These are phyloP conservation scores for Passiflora organensis DNA, from an alignment of 345 rosid genomes.

Conservation along the genomic window DNA sequence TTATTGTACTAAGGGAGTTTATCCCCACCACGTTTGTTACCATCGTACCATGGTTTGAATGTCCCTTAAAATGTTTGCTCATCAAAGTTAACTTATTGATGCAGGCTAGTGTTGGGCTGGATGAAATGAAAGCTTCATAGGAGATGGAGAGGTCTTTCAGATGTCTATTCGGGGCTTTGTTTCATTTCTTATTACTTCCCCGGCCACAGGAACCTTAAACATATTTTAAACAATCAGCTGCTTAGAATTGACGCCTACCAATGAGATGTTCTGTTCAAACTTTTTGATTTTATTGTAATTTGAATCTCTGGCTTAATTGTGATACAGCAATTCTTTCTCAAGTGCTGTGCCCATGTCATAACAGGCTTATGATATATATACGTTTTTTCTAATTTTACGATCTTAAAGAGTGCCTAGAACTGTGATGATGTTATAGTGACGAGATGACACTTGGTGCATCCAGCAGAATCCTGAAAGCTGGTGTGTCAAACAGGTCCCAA, in stretches of 20 bases:
- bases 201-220: conserved; percentile 1
- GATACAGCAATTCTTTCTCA: no score
- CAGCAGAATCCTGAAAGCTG: no score
- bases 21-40: not conserved
- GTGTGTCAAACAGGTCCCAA: no score
- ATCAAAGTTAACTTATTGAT: conserved; percentile 10
- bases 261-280: not conserved
- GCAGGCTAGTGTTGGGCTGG: conserved; percentile 87
- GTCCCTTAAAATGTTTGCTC: not conserved
- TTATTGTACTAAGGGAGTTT: no score
- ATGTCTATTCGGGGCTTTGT: not conserved
- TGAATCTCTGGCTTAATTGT: no score
- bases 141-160: not conserved
- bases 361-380: not conserved
- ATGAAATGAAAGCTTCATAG: conserved; percentile 77
- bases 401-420: no score
- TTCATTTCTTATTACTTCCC: not conserved
- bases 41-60: not conserved
- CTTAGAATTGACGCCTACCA: not conserved
- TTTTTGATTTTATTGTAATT: not conserved
- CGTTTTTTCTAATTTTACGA: no score
- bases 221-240: not conserved
- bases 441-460: no score
- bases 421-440: no score
- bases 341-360: no score